A percentile compares a stretch with the other conserved stretches of the same genome.
These are phyloP conservation scores for Coffea canephora DNA, from an alignment of 257 asterid genomes.

Conservation along the genomic window DNA sequence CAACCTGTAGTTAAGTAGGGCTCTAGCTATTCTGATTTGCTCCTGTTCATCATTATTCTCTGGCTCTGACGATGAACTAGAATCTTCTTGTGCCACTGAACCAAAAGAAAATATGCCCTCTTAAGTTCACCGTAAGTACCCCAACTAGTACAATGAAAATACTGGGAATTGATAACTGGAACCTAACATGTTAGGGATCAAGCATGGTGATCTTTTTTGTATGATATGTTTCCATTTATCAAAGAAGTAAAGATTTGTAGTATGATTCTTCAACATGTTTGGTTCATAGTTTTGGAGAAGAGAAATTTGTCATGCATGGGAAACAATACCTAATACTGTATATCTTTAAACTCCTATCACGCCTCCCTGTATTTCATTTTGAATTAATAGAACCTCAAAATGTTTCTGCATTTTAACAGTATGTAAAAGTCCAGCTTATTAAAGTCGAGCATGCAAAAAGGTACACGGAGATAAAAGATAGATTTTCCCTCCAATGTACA, in stretches of 20 bases:
- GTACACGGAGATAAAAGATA: background rate
- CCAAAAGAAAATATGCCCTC: background rate
- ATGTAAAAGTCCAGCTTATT: background rate
- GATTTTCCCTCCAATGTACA: background rate
- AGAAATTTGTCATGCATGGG: background rate
- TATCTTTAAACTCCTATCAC: background rate
- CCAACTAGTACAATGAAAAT: background rate
- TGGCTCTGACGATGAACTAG: conserved; percentile 44
- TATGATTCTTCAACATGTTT: background rate
- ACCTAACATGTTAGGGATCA: background rate
- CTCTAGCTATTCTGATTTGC: conserved; percentile 69
- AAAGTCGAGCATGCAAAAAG: background rate
- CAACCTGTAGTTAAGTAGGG: conserved; percentile 52
- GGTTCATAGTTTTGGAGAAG: background rate
- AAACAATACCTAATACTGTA: background rate
- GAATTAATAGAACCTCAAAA: background rate
- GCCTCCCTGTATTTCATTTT: background rate
- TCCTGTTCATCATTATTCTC: conserved; percentile 74
- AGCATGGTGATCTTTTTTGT: background rate
- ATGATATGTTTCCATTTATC: background rate
- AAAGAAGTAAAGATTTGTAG: background rate
- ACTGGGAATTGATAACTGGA: background rate
- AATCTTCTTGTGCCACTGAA: conserved; percentile 71
- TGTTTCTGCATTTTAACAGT: background rate
- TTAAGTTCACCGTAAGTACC: background rate